Base-by-base conservation (phyloP, 208 protist genomes). In the Trypanosoma melophagium region DNA sequence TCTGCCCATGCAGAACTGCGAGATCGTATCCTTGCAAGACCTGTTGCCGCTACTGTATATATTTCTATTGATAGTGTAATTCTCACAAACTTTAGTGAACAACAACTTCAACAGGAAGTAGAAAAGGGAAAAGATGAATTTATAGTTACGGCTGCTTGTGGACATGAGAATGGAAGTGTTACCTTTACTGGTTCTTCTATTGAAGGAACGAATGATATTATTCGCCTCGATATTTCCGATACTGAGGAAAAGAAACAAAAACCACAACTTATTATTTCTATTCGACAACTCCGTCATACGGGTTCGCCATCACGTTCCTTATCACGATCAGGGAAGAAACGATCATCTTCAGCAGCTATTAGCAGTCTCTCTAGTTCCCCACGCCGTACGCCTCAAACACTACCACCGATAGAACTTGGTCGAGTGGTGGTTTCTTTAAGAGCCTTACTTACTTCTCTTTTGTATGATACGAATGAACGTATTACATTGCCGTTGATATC, bases 401-500 rank as follows among this genome's bases (percentile, higher is more conserved):
- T 71, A 31, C 58, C 52, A n/a, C 10, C 58, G 13, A 35, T 10
- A 19, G 72, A 86, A 51, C 7, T 81, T 41, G 74, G 80, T 21
- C 60, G 76, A 42, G 55, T 58, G 28, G 70, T 77, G 38, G 58
- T 80, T 13, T 80, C 70, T 7, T 49, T 86, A 1, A 69, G 80
- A 45, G 66, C 76, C 21, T 54, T 75, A 24, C 45, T 72, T 49
- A 75, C 75, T 0, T 74, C 74, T 3, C 9, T 61, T 17, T 54
- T 89, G 17, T 86, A 89, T 62, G 60, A 54, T 17, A 25, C 28
- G 4, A 49, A 47, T 0, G 79, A 89, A 60, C 22, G 69, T 13
- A 28, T 89, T 1, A 56, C 63, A 25, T 44, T 89, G 21, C 80
- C 83, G 2, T 31, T 89, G 10, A 66, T 86, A 0, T 66, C 51